Evolutionary conservation across 2,329 filamentous ascomycete genomes (phyloP), one percentile per base, ranked within the genome.

Genomic region (Colletotrichum kahawae): DNA sequence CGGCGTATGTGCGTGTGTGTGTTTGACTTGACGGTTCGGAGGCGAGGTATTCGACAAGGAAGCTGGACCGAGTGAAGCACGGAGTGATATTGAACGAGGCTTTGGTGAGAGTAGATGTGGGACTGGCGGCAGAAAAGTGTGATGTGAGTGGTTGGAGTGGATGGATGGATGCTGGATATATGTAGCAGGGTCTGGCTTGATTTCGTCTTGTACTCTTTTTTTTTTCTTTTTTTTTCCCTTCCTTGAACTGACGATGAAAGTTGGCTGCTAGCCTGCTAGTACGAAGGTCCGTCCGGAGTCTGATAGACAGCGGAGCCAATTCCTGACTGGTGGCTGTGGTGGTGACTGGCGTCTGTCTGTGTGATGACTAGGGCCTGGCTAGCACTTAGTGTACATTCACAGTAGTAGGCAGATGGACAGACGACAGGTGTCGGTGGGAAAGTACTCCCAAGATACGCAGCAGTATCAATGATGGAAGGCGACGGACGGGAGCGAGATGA

Each of bases 111-210:
- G 27, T 7, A 60, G 8, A 29, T 34, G 56, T 60, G 56, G 56
- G 56, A 34, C 56, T 4, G 9, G 29, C 29, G 56, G 29, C 13
- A n/a, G 29, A 31, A 31, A 60, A 34, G 77, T 78, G 79, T 81
- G 80, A 79, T 80, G 83, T 81, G 81, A 81, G 80, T 83, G 80
- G 80, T 81, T 81, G 80, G 84, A 81, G 84, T 84, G 84, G 84
- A 82, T 84, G 83, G 81, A 80, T 76, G 77, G 76, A 78, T 69
- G 71, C 73, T 72, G 77, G 76, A 79, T 79, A 80, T 79, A 78
- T 78, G 78, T 78, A 80, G 73, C 31, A 36, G 31, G 64, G 48
- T 33, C 27, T 67, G 64, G 64, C n/a, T 36, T 33, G 48, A 24
- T 29, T 43, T 34, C 38, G 62, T 48, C 62, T 43, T n/a, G 38